A percentile compares a stretch with the other conserved stretches of the same genome.
phyloP scores from a whole-genome alignment of 2,329 filamentous ascomycete genomes.

The Fusarium anthophilum region DNA sequence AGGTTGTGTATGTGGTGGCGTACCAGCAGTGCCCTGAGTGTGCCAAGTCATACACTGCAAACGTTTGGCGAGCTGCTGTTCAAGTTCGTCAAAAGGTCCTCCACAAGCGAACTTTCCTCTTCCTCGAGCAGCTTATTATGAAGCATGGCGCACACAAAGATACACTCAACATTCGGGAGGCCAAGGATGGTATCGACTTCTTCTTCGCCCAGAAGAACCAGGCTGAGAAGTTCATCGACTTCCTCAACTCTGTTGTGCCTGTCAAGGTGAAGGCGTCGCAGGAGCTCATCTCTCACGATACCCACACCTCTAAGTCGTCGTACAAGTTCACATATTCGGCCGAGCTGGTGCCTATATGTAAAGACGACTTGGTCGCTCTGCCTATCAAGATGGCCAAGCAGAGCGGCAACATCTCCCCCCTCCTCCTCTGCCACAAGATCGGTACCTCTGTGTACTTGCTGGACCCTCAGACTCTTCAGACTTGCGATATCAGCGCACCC shows the following conservation, averaged over 20 bases:
- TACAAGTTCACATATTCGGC: conserved; percentile 96
- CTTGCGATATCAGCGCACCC: conserved; percentile 81
- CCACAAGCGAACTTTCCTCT: conserved; percentile 81
- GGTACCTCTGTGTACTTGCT: conserved; percentile 90
- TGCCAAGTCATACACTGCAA: conserved; percentile 94
- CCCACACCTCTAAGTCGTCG: conserved; percentile 87
- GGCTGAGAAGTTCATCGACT: conserved; percentile 92
- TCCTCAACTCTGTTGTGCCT: conserved; percentile 83
- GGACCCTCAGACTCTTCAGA: conserved; percentile 91
- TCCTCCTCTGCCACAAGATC: conserved; percentile 86
- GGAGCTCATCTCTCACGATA: conserved; percentile 92
- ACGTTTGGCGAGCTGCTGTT: conserved; percentile 92
- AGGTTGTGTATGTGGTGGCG: conserved; percentile 90
- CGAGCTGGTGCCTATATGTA: conserved; percentile 93
- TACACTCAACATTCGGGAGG: conserved; percentile 98
- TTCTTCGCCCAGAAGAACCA: conserved; percentile 91
- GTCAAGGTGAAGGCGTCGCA: conserved; percentile 79
- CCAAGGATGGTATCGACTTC: conserved; percentile 95
- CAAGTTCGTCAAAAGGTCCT: conserved; percentile 97
- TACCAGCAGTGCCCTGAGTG: conserved; percentile 96
- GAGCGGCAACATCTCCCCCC: conserved; percentile 86
- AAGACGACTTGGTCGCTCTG: conserved; percentile 94
- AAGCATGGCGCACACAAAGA: conserved; percentile 93
- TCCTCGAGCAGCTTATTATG: conserved; percentile 91
- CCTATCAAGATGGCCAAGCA: conserved; percentile 89